phyloP scores from a whole-genome alignment of 2,329 filamentous ascomycete genomes.

The Fusarium pseudograminearum region DNA sequence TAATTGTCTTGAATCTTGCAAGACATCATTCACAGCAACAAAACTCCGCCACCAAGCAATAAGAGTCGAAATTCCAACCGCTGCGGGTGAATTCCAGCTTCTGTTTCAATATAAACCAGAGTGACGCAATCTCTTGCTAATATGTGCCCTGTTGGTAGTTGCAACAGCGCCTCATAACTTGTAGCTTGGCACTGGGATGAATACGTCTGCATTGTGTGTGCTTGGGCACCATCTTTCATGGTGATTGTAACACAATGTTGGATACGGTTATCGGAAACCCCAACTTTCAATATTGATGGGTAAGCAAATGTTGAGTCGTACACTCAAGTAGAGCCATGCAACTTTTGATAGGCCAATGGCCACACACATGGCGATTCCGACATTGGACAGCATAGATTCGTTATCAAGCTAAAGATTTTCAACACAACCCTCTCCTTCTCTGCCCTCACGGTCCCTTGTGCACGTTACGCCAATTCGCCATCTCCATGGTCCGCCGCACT shows the following conservation, averaged over 20 bases:
- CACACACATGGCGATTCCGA: not conserved
- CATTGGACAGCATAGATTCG: constrained; percentile 9
- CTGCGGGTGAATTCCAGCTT: constrained; percentile 7
- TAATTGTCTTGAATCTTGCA: not conserved
- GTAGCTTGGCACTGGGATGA: not conserved
- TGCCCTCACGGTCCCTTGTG: constrained; percentile 2
- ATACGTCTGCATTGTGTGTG: not conserved
- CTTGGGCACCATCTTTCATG: not conserved
- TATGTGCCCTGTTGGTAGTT: not conserved
- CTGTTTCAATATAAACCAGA: constrained; percentile 13
- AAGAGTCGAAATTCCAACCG: constrained; percentile 19
- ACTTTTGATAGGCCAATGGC: not conserved
- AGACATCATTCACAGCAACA: not conserved
- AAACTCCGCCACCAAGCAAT: not conserved
- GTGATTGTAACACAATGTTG: not conserved
- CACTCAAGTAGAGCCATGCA: not conserved
- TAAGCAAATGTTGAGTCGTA: not conserved
- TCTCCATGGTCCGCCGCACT: constrained; percentile 16
- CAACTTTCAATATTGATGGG: not conserved
- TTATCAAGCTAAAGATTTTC: constrained; percentile 11
- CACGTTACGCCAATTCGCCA: constrained; percentile 28
- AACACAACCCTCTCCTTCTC: not conserved
- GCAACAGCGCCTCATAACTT: not conserved
- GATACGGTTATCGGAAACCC: not conserved
- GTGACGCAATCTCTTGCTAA: not conserved